Percentiles rank a stretch among this genome's conserved stretches.
phyloP scores from a whole-genome alignment of 306 rosid species.

The Prunus mongolica region DNA sequence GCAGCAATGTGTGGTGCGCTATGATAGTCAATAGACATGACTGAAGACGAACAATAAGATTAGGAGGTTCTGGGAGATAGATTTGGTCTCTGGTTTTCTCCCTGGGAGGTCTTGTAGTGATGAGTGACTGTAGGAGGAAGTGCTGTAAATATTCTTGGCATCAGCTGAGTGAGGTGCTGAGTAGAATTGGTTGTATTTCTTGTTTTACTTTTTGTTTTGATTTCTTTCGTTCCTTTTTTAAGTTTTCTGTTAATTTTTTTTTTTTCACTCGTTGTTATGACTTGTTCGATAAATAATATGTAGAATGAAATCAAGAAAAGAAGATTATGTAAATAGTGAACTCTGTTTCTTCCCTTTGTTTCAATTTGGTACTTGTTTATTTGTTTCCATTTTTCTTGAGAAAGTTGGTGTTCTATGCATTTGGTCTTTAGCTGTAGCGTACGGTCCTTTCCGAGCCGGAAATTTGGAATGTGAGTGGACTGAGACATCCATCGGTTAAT shows the following conservation, averaged over 20 bases:
- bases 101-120: conserved; percentile 36
- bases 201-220: conserved; percentile 18
- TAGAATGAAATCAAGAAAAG: conserved; percentile 40
- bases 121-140: conserved; percentile 35
- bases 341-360: background rate
- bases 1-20: conserved; percentile 21
- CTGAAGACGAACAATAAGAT: conserved; percentile 35
- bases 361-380: background rate
- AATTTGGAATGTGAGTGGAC: too few relatives aligned
- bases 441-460: too few relatives aligned
- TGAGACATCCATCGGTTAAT: too few relatives aligned
- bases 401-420: background rate
- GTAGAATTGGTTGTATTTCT: conserved; percentile 59
- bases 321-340: conserved; percentile 46
- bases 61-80: conserved; percentile 43
- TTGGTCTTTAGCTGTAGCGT: too few relatives aligned
- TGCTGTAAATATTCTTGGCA: conserved; percentile 64
- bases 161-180: conserved; percentile 37
- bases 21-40: conserved; percentile 25
- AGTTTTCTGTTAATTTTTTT: background rate
- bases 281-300: conserved; percentile 82
- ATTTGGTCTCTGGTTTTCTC: conserved; percentile 33
- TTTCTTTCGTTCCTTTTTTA: conserved; percentile 7
- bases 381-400: background rate
- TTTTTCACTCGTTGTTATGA: conserved; percentile 18